phyloP scores from a whole-genome alignment of 805 yeast species.

The Danielozyma ontarioensis region DNA sequence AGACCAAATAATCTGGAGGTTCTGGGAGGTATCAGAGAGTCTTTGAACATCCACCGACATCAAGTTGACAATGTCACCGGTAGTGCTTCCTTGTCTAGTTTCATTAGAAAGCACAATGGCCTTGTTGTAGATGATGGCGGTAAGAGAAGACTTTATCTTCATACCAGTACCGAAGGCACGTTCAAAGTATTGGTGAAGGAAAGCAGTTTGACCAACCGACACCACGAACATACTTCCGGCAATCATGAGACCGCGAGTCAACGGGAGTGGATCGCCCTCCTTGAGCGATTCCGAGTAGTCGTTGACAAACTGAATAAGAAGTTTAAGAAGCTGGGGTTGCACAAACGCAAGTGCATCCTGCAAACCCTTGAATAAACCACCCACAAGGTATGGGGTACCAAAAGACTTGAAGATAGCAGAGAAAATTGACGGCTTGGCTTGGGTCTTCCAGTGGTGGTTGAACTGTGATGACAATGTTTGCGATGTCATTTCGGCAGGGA shows the following conservation, averaged over 20 bases:
- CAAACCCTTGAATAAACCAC: conserved; percentile 63
- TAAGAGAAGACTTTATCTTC: conserved; percentile 65
- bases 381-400: conserved; percentile 65
- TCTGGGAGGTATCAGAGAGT: conserved; percentile 75
- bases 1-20: conserved; percentile 80
- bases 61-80: conserved; percentile 91
- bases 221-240: conserved; percentile 70
- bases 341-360: conserved; percentile 79
- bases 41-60: conserved; percentile 94
- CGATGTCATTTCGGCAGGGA: conserved; percentile 66
- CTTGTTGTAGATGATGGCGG: conserved; percentile 63
- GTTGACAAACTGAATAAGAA: conserved; percentile 34
- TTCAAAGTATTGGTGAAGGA: conserved; percentile 75
- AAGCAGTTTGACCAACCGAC: conserved; percentile 72
- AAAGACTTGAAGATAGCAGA: conserved; percentile 65
- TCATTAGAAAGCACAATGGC: conserved; percentile 67
- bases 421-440: conserved; percentile 50
- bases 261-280: conserved; percentile 47
- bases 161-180: conserved; percentile 72
- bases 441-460: conserved; percentile 55
- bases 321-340: conserved; percentile 79
- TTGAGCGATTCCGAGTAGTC: conserved; percentile 33
- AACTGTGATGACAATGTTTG: conserved; percentile 45
- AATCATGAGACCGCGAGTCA: conserved; percentile 71
- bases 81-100: conserved; percentile 62